These are phyloP conservation scores for Ormosia semicastrata DNA, from an alignment of 306 rosid species.

Conservation along the genomic window DNA sequence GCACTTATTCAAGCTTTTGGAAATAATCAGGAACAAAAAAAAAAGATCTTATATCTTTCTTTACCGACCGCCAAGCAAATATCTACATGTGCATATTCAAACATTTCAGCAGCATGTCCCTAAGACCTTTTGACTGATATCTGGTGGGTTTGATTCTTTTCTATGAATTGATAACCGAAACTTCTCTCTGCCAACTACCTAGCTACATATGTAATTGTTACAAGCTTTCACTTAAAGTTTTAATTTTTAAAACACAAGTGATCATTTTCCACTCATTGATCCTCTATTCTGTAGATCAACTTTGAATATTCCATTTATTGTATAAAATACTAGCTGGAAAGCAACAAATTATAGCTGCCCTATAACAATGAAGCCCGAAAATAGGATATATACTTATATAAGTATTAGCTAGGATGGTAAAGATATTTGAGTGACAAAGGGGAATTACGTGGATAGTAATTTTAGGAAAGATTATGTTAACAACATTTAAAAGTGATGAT, in stretches of 20 bases:
- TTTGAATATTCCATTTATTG: not conserved
- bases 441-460: too few relatives aligned
- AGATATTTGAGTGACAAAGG: not conserved
- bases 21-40: not conserved
- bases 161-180: not conserved
- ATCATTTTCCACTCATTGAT: not conserved
- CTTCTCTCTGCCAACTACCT: not conserved
- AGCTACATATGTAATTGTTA: not conserved
- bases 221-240: not conserved
- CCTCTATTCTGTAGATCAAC: not conserved
- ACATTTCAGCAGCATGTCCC: not conserved
- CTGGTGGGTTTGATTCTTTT: not conserved
- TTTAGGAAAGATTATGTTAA: too few relatives aligned
- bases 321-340: not conserved
- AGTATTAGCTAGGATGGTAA: not conserved
- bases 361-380: not conserved
- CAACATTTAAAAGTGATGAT: too few relatives aligned
- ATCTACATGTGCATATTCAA: not conserved
- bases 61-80: not conserved
- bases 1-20: not conserved
- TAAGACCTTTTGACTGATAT: slow-evolving; percentile 17
- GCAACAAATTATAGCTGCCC: not conserved
- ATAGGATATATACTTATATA: not conserved
- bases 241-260: not conserved
- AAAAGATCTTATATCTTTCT: not conserved